phyloP scores from a whole-genome alignment of 108 stramenopile species.

The Parmales sp. region DNA sequence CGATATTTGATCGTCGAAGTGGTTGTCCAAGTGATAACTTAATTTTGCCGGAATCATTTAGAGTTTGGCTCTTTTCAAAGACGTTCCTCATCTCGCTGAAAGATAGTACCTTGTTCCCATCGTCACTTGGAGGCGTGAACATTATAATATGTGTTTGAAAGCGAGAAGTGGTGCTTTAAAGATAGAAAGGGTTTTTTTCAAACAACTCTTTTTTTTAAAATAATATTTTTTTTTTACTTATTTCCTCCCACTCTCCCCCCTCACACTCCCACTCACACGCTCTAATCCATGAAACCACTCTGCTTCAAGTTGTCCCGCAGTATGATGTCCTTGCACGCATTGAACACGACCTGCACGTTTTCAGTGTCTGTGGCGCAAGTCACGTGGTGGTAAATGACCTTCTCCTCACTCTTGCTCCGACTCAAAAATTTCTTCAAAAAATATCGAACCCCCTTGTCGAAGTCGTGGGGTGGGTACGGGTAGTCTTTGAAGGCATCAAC shows the following conservation, averaged over 20 bases:
- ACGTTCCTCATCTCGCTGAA: too few relatives aligned
- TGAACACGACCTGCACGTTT: constrained; percentile 42
- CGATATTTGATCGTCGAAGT: too few relatives aligned
- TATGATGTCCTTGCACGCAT: constrained; percentile 44
- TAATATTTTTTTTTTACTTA: neutral
- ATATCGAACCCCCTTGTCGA: constrained; percentile 10
- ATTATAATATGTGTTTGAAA: too few relatives aligned
- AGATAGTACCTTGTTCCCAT: too few relatives aligned
- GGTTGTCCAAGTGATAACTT: too few relatives aligned
- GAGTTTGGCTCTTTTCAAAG: too few relatives aligned
- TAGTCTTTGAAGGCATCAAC: constrained; percentile 24
- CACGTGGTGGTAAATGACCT: constrained; percentile 35
- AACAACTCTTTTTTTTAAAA: neutral
- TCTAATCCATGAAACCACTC: constrained; percentile 22
- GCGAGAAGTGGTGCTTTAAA: too few relatives aligned
- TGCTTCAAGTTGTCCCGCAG: constrained; percentile 27
- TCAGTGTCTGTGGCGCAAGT: constrained; percentile 53
- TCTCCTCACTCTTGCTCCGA: constrained; percentile 18
- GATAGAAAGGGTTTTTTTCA: too few relatives aligned
- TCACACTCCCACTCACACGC: neutral
- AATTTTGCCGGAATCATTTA: too few relatives aligned
- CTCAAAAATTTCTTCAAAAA: constrained; percentile 19
- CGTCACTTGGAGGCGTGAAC: too few relatives aligned
- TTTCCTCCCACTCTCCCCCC: neutral
- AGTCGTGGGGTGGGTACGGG: constrained; percentile 49